Conservation (phyloP, 805 yeast species). For the Phaffomyces antillensis region DNA sequence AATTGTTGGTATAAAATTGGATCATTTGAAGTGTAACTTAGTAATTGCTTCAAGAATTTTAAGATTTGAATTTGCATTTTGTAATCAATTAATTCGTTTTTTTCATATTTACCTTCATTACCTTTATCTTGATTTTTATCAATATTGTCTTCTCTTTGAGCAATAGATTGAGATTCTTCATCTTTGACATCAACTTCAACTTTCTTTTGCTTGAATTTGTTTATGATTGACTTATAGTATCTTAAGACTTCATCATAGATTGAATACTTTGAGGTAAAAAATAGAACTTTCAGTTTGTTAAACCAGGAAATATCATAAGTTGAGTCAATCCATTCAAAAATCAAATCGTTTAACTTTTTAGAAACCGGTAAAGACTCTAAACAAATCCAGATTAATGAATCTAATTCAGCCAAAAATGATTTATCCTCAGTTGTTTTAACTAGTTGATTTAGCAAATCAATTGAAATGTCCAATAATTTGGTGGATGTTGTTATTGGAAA, state of each 20-base stretch:
- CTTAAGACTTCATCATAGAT: constrained; percentile 35
- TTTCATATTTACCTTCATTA: neutral
- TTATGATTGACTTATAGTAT: constrained; percentile 35
- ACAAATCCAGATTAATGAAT: constrained; percentile 54
- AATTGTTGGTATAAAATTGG: constrained; percentile 33
- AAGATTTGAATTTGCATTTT: constrained; percentile 42
- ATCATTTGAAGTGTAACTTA: constrained; percentile 34
- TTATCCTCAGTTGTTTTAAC: constrained; percentile 45
- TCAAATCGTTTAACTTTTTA: constrained; percentile 35
- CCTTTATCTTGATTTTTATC: constrained; percentile 10
- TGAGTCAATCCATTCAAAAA: constrained; percentile 56
- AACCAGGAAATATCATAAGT: constrained; percentile 51
- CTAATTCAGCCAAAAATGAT: constrained; percentile 38
- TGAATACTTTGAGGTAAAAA: constrained; percentile 35
- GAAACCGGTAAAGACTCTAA: constrained; percentile 41
- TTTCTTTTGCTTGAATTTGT: constrained; percentile 27
- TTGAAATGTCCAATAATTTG: constrained; percentile 35
- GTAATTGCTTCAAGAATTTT: constrained; percentile 36
- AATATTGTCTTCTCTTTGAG: constrained; percentile 20
- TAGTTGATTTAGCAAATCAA: constrained; percentile 52
- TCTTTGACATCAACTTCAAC: constrained; percentile 32
- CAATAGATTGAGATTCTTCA: constrained; percentile 42
- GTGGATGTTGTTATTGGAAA: constrained; percentile 40
- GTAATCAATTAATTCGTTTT: constrained; percentile 52
- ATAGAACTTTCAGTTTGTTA: constrained; percentile 42